These are phyloP conservation scores for Fusarium robinianum DNA, from an alignment of 2,329 filamentous ascomycete genomes.

Conservation along the genomic window DNA sequence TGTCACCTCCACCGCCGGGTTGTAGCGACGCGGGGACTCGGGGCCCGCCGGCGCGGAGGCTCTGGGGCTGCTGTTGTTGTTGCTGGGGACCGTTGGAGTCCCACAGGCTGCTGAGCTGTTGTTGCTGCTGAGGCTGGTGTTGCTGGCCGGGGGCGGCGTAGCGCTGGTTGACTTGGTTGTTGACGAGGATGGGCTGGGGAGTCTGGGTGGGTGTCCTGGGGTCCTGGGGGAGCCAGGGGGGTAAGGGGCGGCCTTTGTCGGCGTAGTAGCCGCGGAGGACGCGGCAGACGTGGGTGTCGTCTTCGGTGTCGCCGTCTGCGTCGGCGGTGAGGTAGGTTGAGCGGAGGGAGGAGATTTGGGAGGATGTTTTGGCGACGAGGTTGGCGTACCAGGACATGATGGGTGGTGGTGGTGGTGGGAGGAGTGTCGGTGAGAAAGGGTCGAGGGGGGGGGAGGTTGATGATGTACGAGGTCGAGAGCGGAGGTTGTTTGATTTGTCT, in stretches of 20 bases:
- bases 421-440: neutral
- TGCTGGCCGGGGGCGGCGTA: slow-evolving; percentile 53
- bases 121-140: slow-evolving; percentile 35
- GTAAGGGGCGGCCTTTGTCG: slow-evolving; percentile 81
- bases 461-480: no score
- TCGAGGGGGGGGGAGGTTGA: no score
- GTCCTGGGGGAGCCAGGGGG: slow-evolving; percentile 86
- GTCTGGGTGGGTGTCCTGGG: slow-evolving; percentile 68
- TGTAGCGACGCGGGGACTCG: slow-evolving; percentile 39
- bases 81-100: slow-evolving; percentile 48
- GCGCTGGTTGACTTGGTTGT: slow-evolving; percentile 56
- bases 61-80: slow-evolving; percentile 45
- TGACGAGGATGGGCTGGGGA: slow-evolving; percentile 57
- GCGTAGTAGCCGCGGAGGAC: slow-evolving; percentile 91
- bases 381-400: slow-evolving; percentile 86
- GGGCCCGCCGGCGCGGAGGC: slow-evolving; percentile 50
- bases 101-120: slow-evolving; percentile 62
- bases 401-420: neutral
- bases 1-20: slow-evolving; percentile 38
- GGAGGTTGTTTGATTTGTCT: no score
- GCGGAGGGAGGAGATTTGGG: slow-evolving; percentile 66
- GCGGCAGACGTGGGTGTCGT: slow-evolving; percentile 93
- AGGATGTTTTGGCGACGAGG: slow-evolving; percentile 67
- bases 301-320: slow-evolving; percentile 74
- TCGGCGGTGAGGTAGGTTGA: slow-evolving; percentile 71